Evolutionary conservation across 331 rosid species (phyloP), one percentile per base, ranked within the genome.

Genomic region (Quercus phellos): DNA sequence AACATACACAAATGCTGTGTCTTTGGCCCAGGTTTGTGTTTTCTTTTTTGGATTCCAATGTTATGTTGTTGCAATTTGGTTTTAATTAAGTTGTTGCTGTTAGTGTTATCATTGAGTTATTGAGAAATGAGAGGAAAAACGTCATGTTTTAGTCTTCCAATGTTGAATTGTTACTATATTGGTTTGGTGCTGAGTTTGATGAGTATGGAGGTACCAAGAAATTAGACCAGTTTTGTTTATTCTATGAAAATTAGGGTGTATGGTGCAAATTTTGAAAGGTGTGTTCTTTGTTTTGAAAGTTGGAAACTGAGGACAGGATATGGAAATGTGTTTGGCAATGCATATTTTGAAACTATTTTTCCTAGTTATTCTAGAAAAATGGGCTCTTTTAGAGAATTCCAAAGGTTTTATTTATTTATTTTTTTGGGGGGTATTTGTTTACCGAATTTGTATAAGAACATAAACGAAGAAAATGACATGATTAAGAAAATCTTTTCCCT

Each of bases 1-100:
- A 77, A 94, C 93, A 81, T 79, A 86, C 76, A 84, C 73, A 86
- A 81, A 90, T 84, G 86, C 86, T 24, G 81, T 90, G 85, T 90
- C 98, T 46, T 83, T 94, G 84, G 97, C 97, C 21, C 98, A 94
- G 97, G 98, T 94, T 17, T 50, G 87, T 67, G 51, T 70, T 64
- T 42, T 75, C 64, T 53, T 27, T 75, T 84, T 63, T 74, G 79
- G n/a, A 67, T 83, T 74, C 63, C 85, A 78, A 80, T 64, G 83
- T 51, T 18, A 7, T 51, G 46, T 80, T 83, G 34, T 74, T 67
- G 66, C 56, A 16, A 42, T 81, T 55, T 77, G 74, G 43, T 12
- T 86, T 24, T 64, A 61, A 14, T 19, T 54, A 75, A 18, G 71
- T 26, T 21, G 59, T 70, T 51, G 74, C 14, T 77, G 21, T 73